Conservation (phyloP, 2,329 filamentous ascomycete species). For the Penicillium sp. region DNA sequence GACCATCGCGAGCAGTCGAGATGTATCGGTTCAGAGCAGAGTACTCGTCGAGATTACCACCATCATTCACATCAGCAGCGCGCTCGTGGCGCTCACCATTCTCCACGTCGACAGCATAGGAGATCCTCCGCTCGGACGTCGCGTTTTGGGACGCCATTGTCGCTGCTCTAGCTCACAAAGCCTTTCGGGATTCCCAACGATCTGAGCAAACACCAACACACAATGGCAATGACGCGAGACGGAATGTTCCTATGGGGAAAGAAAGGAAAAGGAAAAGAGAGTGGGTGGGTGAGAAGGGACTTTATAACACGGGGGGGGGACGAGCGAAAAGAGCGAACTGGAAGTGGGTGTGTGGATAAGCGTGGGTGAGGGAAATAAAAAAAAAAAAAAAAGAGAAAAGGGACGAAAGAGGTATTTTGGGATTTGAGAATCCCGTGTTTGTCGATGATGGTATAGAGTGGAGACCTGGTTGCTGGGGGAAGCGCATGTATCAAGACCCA, state of each 20-base stretch:
- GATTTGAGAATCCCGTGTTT: slow-evolving; percentile 17
- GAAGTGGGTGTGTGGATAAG: slow-evolving; percentile 22
- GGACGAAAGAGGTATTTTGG: slow-evolving; percentile 10
- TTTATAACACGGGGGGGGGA: slow-evolving; percentile 31
- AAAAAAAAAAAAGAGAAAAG: slow-evolving; percentile 10
- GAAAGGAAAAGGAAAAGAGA: slow-evolving; percentile 17
- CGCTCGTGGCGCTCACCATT: slow-evolving; percentile 36
- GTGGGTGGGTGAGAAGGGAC: slow-evolving; percentile 27
- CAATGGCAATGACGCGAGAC: slow-evolving; percentile 36
- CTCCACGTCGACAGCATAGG: slow-evolving; percentile 42
- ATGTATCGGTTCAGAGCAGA: slow-evolving; percentile 62
- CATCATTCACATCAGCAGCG: slow-evolving; percentile 21
- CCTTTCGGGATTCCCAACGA: slow-evolving; percentile 31
- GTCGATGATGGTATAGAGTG: slow-evolving; percentile 4
- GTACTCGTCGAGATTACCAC: slow-evolving; percentile 52
- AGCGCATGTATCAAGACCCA: slow-evolving; percentile 7
- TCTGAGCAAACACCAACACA: slow-evolving; percentile 35
- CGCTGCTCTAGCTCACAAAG: slow-evolving; percentile 38
- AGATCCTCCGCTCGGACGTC: slow-evolving; percentile 38
- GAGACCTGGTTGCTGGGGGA: slow-evolving; percentile 20
- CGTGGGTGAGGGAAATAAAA: slow-evolving; percentile 13
- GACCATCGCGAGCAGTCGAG: slow-evolving; percentile 57
- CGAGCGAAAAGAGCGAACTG: slow-evolving; percentile 18
- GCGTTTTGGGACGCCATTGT: slow-evolving; percentile 32
- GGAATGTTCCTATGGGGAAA: slow-evolving; percentile 33